Conservation (phyloP, 2,329 filamentous ascomycete species). For the Cladosporium sp. region DNA sequence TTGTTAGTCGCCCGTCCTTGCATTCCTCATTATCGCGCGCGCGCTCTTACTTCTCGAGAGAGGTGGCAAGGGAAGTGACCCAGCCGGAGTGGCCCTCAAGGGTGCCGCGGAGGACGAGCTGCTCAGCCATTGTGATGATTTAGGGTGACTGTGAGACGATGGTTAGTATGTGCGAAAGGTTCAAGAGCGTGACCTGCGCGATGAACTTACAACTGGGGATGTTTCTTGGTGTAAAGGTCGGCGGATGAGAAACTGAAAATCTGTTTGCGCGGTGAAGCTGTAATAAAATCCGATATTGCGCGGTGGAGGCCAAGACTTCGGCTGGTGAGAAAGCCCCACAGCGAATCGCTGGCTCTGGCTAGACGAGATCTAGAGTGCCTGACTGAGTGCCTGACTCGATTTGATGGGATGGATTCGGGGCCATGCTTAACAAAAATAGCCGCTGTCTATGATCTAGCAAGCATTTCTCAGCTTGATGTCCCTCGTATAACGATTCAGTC, state of each 20-base stretch:
- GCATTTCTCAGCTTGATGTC: too few relatives aligned
- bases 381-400: neutral
- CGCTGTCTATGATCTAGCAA: too few relatives aligned
- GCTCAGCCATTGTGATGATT: constrained; percentile 34
- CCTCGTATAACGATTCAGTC: too few relatives aligned
- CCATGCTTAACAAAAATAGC: too few relatives aligned
- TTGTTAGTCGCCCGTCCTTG: constrained; percentile 11
- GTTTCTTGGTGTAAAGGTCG: constrained; percentile 7
- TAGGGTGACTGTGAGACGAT: constrained; percentile 9
- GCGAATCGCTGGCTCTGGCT: neutral
- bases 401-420: neutral
- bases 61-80: constrained; percentile 98
- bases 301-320: constrained; percentile 13
- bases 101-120: constrained; percentile 42
- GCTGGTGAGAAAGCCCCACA: neutral
- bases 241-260: constrained; percentile 10
- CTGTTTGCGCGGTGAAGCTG: constrained; percentile 1
- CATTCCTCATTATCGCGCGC: constrained; percentile 8
- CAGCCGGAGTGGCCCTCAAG: constrained; percentile 92
- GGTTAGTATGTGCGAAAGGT: constrained; percentile 2
- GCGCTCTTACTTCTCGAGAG: constrained; percentile 82
- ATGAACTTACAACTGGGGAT: constrained; percentile 6
- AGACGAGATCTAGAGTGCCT: neutral
- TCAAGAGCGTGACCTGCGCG: neutral
- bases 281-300: constrained; percentile 4